These are phyloP conservation scores for Acanthamoeba rhysodes DNA, from an alignment of 208 protist species.

Conservation along the genomic window DNA sequence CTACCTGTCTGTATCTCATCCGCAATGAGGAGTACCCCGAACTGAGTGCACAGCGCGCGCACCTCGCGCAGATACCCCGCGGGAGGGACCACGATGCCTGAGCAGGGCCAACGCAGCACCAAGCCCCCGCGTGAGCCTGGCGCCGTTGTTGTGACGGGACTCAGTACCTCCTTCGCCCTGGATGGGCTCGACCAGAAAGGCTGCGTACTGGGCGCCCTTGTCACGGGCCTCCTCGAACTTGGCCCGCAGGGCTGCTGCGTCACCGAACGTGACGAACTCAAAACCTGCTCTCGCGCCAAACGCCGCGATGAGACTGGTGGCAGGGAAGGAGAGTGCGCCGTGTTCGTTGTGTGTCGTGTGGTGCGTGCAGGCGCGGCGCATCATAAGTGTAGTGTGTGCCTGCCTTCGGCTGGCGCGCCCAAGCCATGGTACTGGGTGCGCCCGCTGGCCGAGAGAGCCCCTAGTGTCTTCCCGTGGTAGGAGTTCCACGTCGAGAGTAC, in stretches of 20 bases:
- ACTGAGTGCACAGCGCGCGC: constrained; percentile 88
- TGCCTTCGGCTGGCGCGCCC: constrained; percentile 25
- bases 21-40: constrained; percentile 92
- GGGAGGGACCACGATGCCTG: constrained; percentile 90
- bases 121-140: too few species aligned
- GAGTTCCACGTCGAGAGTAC: constrained; percentile 17
- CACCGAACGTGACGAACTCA: constrained; percentile 46
- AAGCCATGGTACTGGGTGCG: constrained; percentile 47
- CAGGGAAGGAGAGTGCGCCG: too few species aligned
- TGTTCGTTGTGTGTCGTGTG: background rate
- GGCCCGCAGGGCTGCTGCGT: background rate
- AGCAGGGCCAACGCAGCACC: too few species aligned
- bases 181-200: constrained; percentile 95
- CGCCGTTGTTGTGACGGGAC: too few species aligned
- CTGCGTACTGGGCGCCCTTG: constrained; percentile 77
- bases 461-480: constrained; percentile 52
- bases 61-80: constrained; percentile 89
- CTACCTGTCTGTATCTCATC: constrained; percentile 91
- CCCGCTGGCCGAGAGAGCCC: constrained; percentile 56
- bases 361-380: background rate
- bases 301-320: too few species aligned
- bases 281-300: background rate
- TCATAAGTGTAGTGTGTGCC: background rate
- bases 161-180: constrained; percentile 94
- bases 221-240: background rate